A percentile compares a stretch with the other conserved stretches of the same genome.
These are phyloP conservation scores for Podila epigama DNA, from an alignment of 192 early-diverging fungal species.

Conservation along the genomic window DNA sequence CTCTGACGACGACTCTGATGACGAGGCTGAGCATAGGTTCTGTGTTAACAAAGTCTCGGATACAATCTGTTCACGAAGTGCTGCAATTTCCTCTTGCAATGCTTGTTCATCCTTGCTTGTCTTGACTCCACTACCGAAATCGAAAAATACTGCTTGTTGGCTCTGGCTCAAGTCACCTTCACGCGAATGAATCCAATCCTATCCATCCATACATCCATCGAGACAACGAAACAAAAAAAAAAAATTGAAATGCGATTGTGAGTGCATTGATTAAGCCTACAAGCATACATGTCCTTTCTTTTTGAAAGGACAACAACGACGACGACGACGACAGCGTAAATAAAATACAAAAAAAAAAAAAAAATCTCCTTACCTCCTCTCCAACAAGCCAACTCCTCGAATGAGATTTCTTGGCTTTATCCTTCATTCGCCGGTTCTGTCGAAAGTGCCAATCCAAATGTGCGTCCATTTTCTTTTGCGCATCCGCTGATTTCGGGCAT, in stretches of 20 bases:
- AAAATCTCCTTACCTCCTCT: constrained; percentile 56
- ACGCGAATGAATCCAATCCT: constrained; percentile 56
- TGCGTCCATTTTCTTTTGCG: constrained; percentile 75
- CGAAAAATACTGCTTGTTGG: constrained; percentile 47
- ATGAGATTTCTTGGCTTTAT: constrained; percentile 82
- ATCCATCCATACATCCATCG: not conserved
- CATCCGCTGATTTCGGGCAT: constrained; percentile 69
- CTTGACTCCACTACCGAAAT: constrained; percentile 31
- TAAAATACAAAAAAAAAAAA: not conserved
- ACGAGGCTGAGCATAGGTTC: constrained; percentile 14
- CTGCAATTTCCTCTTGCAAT: constrained; percentile 26
- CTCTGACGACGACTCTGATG: too few species aligned
- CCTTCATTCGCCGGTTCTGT: constrained; percentile 87
- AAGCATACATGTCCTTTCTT: too few species aligned
- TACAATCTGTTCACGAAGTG: constrained; percentile 30
- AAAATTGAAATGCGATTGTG: not conserved
- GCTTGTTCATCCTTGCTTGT: constrained; percentile 36
- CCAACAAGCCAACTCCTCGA: constrained; percentile 89
- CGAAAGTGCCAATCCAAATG: constrained; percentile 98
- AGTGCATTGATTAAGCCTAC: not conserved
- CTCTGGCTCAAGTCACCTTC: constrained; percentile 44
- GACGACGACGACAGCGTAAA: not conserved
- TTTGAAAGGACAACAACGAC: not conserved
- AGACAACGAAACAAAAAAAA: not conserved
- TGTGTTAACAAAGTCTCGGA: constrained; percentile 32